Evolutionary conservation across 768 basidiomycete genomes (phyloP), one percentile per base, ranked within the genome.

Genomic region (Scleroderma citrinum): DNA sequence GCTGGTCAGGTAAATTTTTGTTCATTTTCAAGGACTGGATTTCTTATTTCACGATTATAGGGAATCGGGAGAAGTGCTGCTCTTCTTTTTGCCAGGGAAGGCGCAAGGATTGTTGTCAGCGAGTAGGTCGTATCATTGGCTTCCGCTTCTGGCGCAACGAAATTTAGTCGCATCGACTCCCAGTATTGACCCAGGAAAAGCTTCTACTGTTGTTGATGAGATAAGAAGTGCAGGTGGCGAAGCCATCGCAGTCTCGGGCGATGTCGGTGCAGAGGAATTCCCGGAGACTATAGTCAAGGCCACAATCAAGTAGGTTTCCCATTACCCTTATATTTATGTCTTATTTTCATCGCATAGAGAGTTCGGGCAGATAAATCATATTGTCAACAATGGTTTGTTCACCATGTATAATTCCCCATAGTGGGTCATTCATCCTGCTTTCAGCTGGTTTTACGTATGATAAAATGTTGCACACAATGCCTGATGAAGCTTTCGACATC

Each of bases 381-480:
- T 92, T 46, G 75, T 92, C 29, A 91, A 91, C 69, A 92, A 92
- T 54, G 83, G 81, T 76, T 24, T 44, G 71, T 61, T 3, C n/a
- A n/a, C n/a, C n/a, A n/a, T 2, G 8, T 32, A 5, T 10, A 16
- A 32, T n/a, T n/a, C 11, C 13, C 43, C 16, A 19, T 35, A 7
- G 26, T 4, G 2, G 14, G 14, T 10, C n/a, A 16, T 10, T 47
- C 30, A 35, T 40, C 6, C 36, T 11, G 21, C 17, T 10, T 16
- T 44, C 52, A 81, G 83, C 84, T 41, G 84, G 82, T 42, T 88
- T 88, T 70, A 87, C 86, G 7, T 87, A 77, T 57, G 86, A 90
- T 75, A 85, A 83, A 66, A 92, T 92, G 90, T 71, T 91, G 34
- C 89, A 90, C 69, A 89, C 87, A 5, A 89, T 83, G 51, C 82